A percentile compares a stretch with the other conserved stretches of the same genome.
phyloP scores from a whole-genome alignment of 192 early-diverging fungal species.

The Podochytrium sp. region DNA sequence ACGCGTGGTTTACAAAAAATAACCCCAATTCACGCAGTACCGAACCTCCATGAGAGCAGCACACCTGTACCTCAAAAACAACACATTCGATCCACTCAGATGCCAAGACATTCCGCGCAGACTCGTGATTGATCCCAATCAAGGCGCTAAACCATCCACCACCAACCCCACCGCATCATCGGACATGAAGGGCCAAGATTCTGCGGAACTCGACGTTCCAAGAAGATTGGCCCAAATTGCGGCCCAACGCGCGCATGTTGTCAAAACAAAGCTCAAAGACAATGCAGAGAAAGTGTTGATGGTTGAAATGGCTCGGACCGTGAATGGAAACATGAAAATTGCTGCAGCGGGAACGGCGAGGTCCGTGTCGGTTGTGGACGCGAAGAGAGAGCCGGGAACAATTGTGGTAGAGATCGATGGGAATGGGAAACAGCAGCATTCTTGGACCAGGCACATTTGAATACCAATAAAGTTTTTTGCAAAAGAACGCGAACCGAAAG shows the following conservation, averaged over 20 bases:
- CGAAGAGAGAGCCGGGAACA: neutral
- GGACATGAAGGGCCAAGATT: neutral
- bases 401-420: constrained; percentile 17
- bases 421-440: constrained; percentile 8
- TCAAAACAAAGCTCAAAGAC: neutral
- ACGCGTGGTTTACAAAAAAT: neutral
- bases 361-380: neutral
- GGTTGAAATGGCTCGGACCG: neutral
- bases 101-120: constrained; percentile 45
- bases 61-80: constrained; percentile 46
- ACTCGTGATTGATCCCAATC: constrained; percentile 11
- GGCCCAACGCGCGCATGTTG: constrained; percentile 4
- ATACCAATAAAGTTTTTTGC: too few species aligned
- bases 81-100: constrained; percentile 50
- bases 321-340: neutral
- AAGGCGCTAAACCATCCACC: neutral
- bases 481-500: neutral
- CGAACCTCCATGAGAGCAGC: constrained; percentile 33
- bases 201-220: constrained; percentile 4
- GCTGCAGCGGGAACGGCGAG: constrained; percentile 11
- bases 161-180: neutral
- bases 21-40: constrained; percentile 23
- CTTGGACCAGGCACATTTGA: constrained; percentile 8
- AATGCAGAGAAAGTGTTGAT: constrained; percentile 3
- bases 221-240: neutral